A percentile compares a stretch with the other conserved stretches of the same genome.
Evolutionary conservation across 768 basidiomycete species (phyloP).

Genomic region (Pleurotus citrinopileatus): DNA sequence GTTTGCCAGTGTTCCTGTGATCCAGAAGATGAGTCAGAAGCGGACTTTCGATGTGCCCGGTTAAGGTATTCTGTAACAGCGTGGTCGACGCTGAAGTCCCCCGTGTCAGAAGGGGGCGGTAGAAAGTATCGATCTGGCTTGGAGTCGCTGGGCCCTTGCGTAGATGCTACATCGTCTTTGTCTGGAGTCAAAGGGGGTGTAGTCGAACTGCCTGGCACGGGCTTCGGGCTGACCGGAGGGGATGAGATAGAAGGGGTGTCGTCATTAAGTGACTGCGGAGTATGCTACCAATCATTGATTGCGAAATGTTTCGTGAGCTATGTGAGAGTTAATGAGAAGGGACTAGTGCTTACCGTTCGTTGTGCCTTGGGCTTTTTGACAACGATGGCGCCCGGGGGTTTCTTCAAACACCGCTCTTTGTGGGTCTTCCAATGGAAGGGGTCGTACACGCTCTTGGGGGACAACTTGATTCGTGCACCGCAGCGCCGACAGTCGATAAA

Average conservation of each 20-base stretch:
- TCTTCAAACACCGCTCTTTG: constrained; percentile 55
- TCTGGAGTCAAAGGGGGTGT: constrained; percentile 36
- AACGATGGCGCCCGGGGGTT: constrained; percentile 21
- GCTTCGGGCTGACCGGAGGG: constrained; percentile 27
- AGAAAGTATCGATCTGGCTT: constrained; percentile 9
- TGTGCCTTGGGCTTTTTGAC: constrained; percentile 16
- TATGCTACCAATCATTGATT: neutral
- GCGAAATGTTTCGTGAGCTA: neutral
- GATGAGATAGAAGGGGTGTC: constrained; percentile 19
- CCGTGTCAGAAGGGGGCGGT: constrained; percentile 13
- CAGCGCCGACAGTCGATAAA: constrained; percentile 57
- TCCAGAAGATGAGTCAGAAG: constrained; percentile 3
- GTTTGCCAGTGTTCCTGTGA: constrained; percentile 29
- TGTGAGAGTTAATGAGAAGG: neutral
- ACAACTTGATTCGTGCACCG: constrained; percentile 58
- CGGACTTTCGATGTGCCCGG: constrained; percentile 4
- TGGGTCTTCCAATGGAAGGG: constrained; percentile 68
- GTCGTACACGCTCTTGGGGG: constrained; percentile 64
- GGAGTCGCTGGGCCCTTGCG: neutral
- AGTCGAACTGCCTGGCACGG: constrained; percentile 16
- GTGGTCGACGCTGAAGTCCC: constrained; percentile 1
- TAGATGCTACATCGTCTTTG: constrained; percentile 20
- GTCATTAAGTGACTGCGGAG: constrained; percentile 8
- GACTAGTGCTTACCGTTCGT: constrained; percentile 14
- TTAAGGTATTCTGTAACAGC: neutral